Base-by-base conservation (phyloP, 345 rosid species). In the Sisymbrium irio region DNA sequence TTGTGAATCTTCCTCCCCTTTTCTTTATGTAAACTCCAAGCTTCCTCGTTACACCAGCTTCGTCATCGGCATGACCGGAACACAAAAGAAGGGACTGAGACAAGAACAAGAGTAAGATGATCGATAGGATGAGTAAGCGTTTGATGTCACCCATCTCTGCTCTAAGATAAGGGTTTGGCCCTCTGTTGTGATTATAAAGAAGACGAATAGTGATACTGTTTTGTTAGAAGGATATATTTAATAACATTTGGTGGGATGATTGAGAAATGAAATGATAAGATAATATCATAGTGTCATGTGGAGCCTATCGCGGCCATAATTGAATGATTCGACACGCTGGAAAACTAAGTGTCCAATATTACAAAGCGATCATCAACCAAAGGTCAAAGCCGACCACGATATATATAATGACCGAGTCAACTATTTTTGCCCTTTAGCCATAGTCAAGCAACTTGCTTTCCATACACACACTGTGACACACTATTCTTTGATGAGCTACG, bases 51-150 rank as follows among this genome's bases (percentile, higher is more conserved):
- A 1, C 47, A 50, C 33, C 32, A 50, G 69, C 63, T 20, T 68
- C 19, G 4, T 39, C 64, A 11, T 68, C 67, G 32, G 1, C 17
- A 1, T 51, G 32, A 50, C 73, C 79, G 62, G 69, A 75, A 17
- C 78, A 75, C n/a, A 30, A 50, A 39, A 65, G 14, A 65, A 75
- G 28, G 47, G 25, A 67, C 67, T 74, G 61, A 67, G 78, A 59
- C 37, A 61, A 60, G 69, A 75, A 15, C 46, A 75, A 7, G 49
- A 75, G 40, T 3, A 75, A 49, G 47, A 67, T 10, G 74, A 60
- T 50, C 9, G 74, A 53, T 33, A 69, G 12, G 19, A 62, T 14
- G 32, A 69, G 50, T 53, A 27, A 41, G 57, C 74, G 65, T 51
- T 35, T 69, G 30, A 35, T 18, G 41, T 53, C 58, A 62, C 70